A percentile compares a stretch with the other conserved stretches of the same genome.
These are phyloP conservation scores for Collybia sp. DNA, from an alignment of 768 basidiomycete genomes.

Conservation along the genomic window DNA sequence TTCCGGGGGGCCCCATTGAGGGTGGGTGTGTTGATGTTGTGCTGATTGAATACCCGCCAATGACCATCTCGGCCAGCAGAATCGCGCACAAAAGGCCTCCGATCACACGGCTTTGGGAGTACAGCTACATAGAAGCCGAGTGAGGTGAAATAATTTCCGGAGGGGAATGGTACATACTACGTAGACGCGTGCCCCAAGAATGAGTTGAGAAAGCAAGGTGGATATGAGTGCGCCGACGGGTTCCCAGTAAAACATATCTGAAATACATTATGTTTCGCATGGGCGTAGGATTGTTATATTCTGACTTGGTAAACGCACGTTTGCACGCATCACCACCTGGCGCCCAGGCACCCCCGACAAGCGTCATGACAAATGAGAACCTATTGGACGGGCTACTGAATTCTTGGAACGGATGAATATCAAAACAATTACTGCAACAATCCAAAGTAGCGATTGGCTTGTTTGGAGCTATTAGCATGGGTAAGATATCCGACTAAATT, in stretches of 20 bases:
- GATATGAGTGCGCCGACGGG: constrained; percentile 14
- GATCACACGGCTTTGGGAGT: constrained; percentile 7
- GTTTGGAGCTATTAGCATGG: constrained; percentile 6
- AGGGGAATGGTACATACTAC: constrained; percentile 6
- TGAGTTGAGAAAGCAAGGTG: constrained; percentile 14
- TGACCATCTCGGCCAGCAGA: constrained; percentile 5
- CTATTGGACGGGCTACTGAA: too few species aligned
- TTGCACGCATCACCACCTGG: constrained; percentile 8
- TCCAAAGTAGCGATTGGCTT: constrained; percentile 14
- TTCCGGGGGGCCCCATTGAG: constrained; percentile 3
- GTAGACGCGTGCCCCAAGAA: constrained; percentile 15
- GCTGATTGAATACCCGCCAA: constrained; percentile 7
- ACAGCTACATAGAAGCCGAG: too few species aligned
- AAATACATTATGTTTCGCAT: background rate
- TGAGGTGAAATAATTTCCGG: too few species aligned
- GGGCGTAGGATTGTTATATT: background rate
- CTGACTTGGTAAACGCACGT: background rate
- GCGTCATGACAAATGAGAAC: constrained; percentile 4
- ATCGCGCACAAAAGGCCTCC: constrained; percentile 4
- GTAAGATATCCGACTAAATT: background rate
- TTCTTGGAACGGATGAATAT: background rate
- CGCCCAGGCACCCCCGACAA: constrained; percentile 7
- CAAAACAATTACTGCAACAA: constrained; percentile 8
- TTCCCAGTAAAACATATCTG: constrained; percentile 11
- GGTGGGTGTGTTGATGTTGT: constrained; percentile 8